Conservation (phyloP, 768 basidiomycete species). For the Myochromella boudieri region DNA sequence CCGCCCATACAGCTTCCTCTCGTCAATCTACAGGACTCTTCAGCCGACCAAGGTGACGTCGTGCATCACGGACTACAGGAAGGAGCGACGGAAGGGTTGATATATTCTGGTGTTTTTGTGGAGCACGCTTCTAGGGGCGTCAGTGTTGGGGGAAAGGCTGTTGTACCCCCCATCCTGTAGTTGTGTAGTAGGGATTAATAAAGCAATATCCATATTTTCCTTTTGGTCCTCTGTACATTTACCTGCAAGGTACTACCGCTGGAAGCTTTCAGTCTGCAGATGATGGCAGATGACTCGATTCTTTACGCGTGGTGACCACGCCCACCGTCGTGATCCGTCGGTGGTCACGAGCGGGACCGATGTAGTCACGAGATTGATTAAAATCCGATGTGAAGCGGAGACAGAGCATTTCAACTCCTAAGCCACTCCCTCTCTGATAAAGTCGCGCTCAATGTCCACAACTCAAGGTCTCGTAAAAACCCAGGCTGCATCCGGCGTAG, state of each 20-base stretch:
- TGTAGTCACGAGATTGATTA: conserved; percentile 20
- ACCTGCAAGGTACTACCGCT: too few species aligned
- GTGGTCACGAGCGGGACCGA: conserved; percentile 12
- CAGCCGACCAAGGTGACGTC: conserved; percentile 51
- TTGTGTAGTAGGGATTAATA: too few species aligned
- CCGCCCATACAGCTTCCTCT: conserved; percentile 47
- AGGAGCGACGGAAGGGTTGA: conserved; percentile 50
- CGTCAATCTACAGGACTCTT: conserved; percentile 43
- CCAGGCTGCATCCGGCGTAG: not conserved
- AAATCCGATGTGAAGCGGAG: too few species aligned
- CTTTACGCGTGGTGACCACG: too few species aligned
- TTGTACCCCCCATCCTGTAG: not conserved
- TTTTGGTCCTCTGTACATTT: too few species aligned
- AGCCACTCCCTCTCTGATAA: too few species aligned
- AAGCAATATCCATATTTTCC: too few species aligned
- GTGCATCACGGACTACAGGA: conserved; percentile 61
- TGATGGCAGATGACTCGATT: too few species aligned
- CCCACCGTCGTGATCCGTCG: too few species aligned
- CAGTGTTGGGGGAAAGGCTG: conserved; percentile 29
- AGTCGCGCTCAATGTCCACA: conserved; percentile 9
- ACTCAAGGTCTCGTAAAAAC: conserved; percentile 3
- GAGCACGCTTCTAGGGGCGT: conserved; percentile 39
- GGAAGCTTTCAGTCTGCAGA: too few species aligned
- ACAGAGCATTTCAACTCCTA: too few species aligned
- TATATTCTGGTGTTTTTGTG: conserved; percentile 61